Conservation (phyloP, 306 rosid genomes). For the Casuarina equisetifolia region DNA sequence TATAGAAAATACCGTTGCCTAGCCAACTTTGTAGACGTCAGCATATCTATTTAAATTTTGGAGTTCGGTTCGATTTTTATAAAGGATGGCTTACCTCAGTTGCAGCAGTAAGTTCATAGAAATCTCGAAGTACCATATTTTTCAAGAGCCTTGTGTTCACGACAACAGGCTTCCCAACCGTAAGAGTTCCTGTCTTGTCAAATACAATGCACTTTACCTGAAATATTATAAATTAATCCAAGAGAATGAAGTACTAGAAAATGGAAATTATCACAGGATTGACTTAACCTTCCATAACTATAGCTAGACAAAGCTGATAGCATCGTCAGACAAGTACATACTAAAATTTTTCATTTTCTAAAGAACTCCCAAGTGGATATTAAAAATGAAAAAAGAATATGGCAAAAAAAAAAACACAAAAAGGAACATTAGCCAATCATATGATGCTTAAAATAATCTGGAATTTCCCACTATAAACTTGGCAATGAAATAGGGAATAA, state of each 20-base stretch:
- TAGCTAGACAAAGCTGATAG: background rate
- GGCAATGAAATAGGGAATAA: background rate
- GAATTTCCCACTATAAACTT: background rate
- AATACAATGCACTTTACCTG: slow-evolving; percentile 82
- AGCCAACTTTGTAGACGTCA: background rate
- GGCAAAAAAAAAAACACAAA: background rate
- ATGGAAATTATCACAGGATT: background rate
- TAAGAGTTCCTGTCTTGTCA: slow-evolving; percentile 91
- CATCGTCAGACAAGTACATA: background rate
- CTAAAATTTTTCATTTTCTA: background rate
- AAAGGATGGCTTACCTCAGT: slow-evolving; percentile 49
- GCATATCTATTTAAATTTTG: background rate
- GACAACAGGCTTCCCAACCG: slow-evolving; percentile 73
- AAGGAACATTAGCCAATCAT: background rate
- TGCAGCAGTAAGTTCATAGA: slow-evolving; percentile 70
- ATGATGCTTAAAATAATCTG: background rate
- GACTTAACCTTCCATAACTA: slow-evolving; percentile 28
- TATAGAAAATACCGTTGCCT: background rate
- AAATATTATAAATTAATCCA: slow-evolving; percentile 12
- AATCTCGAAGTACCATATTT: slow-evolving; percentile 34
- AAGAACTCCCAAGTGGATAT: background rate
- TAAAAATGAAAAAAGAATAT: too few relatives aligned
- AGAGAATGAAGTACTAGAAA: background rate
- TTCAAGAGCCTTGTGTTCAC: slow-evolving; percentile 50
- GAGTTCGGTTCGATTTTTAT: background rate